Percentiles rank a stretch among this genome's conserved stretches.
Evolutionary conservation across 1,284 basidiomycete genomes (phyloP).

Genomic region (Hypsizygus ulmarius): DNA sequence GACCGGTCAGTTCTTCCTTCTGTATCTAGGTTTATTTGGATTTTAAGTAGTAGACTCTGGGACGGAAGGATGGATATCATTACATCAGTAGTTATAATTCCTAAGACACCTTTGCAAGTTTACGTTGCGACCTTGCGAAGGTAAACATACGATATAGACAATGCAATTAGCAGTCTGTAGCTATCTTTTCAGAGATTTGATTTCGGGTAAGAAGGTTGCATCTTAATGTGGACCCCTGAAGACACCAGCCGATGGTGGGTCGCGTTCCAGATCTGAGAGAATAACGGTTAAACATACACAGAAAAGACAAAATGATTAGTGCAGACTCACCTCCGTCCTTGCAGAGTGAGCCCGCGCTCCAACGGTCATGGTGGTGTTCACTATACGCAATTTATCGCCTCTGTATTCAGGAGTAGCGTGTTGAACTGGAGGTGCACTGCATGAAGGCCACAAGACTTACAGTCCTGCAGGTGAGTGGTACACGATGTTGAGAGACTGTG

Average conservation of each 20-base stretch:
- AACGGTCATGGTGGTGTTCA: slow-evolving; percentile 45
- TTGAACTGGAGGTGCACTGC: background rate
- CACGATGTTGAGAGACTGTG: slow-evolving; percentile 47
- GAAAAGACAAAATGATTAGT: slow-evolving; percentile 1
- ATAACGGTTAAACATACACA: background rate
- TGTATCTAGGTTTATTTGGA: too few relatives aligned
- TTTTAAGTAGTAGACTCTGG: too few relatives aligned
- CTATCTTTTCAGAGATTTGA: slow-evolving; percentile 35
- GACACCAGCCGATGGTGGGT: slow-evolving; percentile 50
- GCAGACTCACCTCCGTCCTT: slow-evolving; percentile 43
- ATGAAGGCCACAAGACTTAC: slow-evolving; percentile 30
- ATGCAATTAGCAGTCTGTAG: too few relatives aligned
- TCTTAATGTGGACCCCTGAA: slow-evolving; percentile 53
- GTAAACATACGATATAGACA: too few relatives aligned
- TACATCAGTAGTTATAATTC: too few relatives aligned
- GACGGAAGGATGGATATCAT: too few relatives aligned
- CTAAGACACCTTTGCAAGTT: too few relatives aligned
- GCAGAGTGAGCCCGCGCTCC: slow-evolving; percentile 41
- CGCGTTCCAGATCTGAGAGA: slow-evolving; percentile 50
- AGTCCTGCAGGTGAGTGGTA: slow-evolving; percentile 52
- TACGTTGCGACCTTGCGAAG: too few relatives aligned
- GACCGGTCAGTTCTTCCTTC: too few relatives aligned
- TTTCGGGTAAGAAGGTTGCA: slow-evolving; percentile 42
- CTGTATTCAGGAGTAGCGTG: slow-evolving; percentile 26
- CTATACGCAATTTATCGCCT: slow-evolving; percentile 45